Percentiles rank a stretch among this genome's conserved stretches.
Evolutionary conservation across 768 basidiomycete species (phyloP).

Genomic region (Cystoderma amianthinum): DNA sequence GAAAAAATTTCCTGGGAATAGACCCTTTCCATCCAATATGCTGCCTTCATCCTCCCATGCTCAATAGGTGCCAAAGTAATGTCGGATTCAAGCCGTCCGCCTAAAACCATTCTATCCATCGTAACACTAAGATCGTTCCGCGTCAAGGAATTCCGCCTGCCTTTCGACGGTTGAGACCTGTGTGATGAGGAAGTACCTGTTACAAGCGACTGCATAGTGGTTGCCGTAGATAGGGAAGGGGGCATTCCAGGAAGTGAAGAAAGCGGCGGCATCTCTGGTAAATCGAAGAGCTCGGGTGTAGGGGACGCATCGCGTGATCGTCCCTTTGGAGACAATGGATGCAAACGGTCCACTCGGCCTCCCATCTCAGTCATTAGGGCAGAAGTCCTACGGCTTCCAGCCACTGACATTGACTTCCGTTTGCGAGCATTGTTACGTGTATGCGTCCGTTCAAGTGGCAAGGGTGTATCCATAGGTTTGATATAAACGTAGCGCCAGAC

Average conservation of each 20-base stretch:
- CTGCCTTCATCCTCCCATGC: constrained; percentile 60
- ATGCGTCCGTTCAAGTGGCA: constrained; percentile 6
- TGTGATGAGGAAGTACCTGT: constrained; percentile 22
- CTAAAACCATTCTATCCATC: constrained; percentile 64
- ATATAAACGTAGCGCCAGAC: constrained; percentile 72
- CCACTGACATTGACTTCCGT: constrained; percentile 29
- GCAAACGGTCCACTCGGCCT: constrained; percentile 21
- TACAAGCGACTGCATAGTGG: constrained; percentile 44
- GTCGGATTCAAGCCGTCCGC: constrained; percentile 40
- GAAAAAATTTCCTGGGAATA: constrained; percentile 37
- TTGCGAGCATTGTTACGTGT: constrained; percentile 23
- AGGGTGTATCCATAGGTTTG: constrained; percentile 40
- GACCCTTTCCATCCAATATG: constrained; percentile 68
- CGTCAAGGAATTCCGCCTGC: constrained; percentile 36
- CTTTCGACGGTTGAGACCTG: constrained; percentile 20
- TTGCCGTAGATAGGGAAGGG: constrained; percentile 42
- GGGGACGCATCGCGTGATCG: constrained; percentile 26
- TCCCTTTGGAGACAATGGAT: constrained; percentile 28
- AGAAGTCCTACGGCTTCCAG: constrained; percentile 30
- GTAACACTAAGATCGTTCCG: constrained; percentile 53
- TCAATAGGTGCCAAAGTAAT: constrained; percentile 33
- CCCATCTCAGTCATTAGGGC: constrained; percentile 26
- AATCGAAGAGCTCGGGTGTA: constrained; percentile 23
- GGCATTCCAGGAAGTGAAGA: constrained; percentile 47
- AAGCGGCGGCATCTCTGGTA: constrained; percentile 35